A percentile compares a stretch with the other conserved stretches of the same genome.
Conservation (phyloP, 1,139 yeast species). For the Saccharomycopsis hybrid region DNA sequence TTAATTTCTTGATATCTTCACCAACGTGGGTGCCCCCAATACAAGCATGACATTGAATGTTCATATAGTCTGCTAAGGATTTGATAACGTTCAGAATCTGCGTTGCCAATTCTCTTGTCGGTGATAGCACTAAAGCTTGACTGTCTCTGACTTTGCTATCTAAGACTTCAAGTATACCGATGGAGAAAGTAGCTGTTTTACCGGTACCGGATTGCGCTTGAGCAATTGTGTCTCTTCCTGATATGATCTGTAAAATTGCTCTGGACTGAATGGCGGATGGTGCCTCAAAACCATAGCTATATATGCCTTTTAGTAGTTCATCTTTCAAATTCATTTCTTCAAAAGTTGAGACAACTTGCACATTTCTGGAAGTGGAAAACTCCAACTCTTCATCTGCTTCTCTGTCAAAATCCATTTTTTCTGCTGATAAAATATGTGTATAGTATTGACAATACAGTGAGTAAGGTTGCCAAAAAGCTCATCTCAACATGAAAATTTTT, state of each 20-base stretch:
- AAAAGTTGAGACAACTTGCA: conserved; percentile 40
- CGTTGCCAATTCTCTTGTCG: conserved; percentile 91
- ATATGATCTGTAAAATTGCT: conserved; percentile 86
- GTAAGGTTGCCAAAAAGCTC: no score
- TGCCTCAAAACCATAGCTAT: conserved; percentile 85
- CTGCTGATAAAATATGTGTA: no score
- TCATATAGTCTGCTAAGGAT: conserved; percentile 83
- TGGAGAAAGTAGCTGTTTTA: conserved; percentile 93
- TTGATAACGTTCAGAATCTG: conserved; percentile 84
- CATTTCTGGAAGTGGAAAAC: conserved; percentile 17
- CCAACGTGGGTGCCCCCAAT: conserved; percentile 89
- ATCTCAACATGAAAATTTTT: no score
- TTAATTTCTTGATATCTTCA: conserved; percentile 66
- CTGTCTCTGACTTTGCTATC: conserved; percentile 62
- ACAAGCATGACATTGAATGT: conserved; percentile 78
- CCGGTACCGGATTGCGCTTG: conserved; percentile 99
- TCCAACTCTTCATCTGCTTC: conserved; percentile 18
- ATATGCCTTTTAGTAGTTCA: conserved; percentile 64
- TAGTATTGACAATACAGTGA: not conserved
- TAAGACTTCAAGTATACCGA: conserved; percentile 79
- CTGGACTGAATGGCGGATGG: conserved; percentile 96
- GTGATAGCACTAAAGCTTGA: conserved; percentile 83
- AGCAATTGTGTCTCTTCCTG: conserved; percentile 89
- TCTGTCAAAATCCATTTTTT: conserved; percentile 21
- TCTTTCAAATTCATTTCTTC: conserved; percentile 78